Conservation (phyloP, 768 basidiomycete species). For the Boletus bicolor region DNA sequence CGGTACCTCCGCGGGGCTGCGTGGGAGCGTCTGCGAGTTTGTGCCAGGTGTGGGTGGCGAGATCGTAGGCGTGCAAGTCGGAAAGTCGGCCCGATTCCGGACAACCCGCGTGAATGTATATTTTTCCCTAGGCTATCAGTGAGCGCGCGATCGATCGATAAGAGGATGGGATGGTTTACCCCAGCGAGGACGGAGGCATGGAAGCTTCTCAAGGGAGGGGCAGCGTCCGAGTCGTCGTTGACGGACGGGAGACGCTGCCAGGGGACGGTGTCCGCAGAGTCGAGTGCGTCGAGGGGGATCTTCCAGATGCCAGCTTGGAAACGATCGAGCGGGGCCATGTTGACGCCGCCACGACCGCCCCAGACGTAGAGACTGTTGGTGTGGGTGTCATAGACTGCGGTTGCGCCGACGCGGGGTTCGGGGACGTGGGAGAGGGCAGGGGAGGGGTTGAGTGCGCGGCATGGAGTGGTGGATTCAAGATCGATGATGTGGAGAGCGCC, state of each 20-base stretch:
- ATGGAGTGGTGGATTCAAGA: slow-evolving; percentile 17
- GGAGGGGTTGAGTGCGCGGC: slow-evolving; percentile 19
- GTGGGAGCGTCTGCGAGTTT: slow-evolving; percentile 36
- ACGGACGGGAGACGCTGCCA: slow-evolving; percentile 32
- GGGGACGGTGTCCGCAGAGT: neutral
- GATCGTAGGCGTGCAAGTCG: slow-evolving; percentile 35
- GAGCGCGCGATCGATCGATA: neutral
- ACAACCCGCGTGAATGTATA: slow-evolving; percentile 43
- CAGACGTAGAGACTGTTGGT: slow-evolving; percentile 36
- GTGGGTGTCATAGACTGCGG: slow-evolving; percentile 18
- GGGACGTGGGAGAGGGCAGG: slow-evolving; percentile 14
- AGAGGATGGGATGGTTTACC: slow-evolving; percentile 17
- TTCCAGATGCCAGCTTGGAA: slow-evolving; percentile 32
- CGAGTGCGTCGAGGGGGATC: slow-evolving; percentile 12
- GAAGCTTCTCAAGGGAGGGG: slow-evolving; percentile 35
- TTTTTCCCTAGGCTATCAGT: slow-evolving; percentile 19
- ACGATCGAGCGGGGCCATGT: slow-evolving; percentile 35
- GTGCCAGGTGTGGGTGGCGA: slow-evolving; percentile 30
- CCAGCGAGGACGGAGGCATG: slow-evolving; percentile 32
- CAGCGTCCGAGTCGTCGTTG: slow-evolving; percentile 28
- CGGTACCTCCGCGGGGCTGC: slow-evolving; percentile 40
- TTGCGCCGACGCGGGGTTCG: slow-evolving; percentile 25
- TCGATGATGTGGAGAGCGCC: slow-evolving; percentile 28
- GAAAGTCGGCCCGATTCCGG: slow-evolving; percentile 35
- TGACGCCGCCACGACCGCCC: slow-evolving; percentile 43